Evolutionary conservation across 2,329 filamentous ascomycete species (phyloP), one percentile per base, ranked within the genome.

Genomic region (Claviceps cyperi): DNA sequence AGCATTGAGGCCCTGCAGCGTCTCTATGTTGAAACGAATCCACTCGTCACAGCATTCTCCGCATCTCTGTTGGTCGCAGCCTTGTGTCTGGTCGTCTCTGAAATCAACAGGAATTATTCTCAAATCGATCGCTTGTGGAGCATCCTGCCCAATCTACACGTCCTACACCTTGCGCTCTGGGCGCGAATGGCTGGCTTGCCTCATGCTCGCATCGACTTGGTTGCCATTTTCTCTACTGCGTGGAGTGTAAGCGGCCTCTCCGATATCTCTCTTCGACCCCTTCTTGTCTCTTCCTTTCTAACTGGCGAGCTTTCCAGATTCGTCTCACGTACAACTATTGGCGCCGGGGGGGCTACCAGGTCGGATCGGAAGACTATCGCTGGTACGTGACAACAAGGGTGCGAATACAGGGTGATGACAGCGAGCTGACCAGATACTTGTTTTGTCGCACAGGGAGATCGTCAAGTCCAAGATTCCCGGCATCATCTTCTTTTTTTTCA

Each of bases 291-390:
- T 40, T 44, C 43, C 47, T 48, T 15, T 14, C 19, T 40, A 28
- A 37, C 37, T 24, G 1, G 8, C 14, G 4, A 47, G 15, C 3
- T 43, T 50, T 41, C 9, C 46, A 89, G 86, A 64, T 70, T 51
- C 84, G 92, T 11, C 71, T 98, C 66, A 97, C 91, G 2, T 97
- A 79, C 73, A 98, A 98, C 69, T 98, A 96, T 70, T 95, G 86
- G 83, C 84, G 92, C 52, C 94, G 87, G 65, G 92, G 92, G 39
- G 92, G 92, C 22, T 98, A 98, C 65, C 71, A 75, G 15, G 74
- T 90, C 55, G 91, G 92, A 38, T 90, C 85, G 15, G 91, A 98
- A 67, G 92, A 98, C 66, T 98, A 98, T 66, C 79, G 92, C 68
- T 98, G 92, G 81, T 69, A 55, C 52, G 61, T 50, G 7, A 19